These are phyloP conservation scores for Colletotrichum sp. DNA, from an alignment of 2,329 filamentous ascomycete genomes.

Conservation along the genomic window DNA sequence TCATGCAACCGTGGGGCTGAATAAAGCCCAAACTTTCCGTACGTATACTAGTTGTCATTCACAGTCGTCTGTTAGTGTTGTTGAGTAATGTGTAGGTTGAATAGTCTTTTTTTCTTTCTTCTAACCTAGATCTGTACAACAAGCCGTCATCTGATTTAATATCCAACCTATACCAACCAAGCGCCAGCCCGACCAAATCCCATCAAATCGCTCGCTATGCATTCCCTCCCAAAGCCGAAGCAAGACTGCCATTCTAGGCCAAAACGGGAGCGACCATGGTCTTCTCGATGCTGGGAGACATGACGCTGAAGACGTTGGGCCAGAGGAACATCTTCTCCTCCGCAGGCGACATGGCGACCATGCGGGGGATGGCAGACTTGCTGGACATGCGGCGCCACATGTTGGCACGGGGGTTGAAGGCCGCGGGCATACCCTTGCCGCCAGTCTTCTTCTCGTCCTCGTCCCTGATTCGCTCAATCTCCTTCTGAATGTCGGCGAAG, in stretches of 20 bases:
- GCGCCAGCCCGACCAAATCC: neutral
- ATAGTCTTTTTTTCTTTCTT: neutral
- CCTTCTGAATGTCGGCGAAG: slow-evolving; percentile 67
- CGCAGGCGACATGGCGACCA: slow-evolving; percentile 41
- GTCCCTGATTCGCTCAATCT: slow-evolving; percentile 60
- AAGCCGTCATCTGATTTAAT: neutral
- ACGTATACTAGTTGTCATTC: neutral
- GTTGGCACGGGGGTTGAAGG: slow-evolving; percentile 72
- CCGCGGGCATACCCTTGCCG: slow-evolving; percentile 60
- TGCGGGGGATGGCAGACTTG: slow-evolving; percentile 52
- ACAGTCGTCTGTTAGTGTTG: neutral
- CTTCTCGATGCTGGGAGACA: slow-evolving; percentile 30
- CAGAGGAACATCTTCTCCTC: slow-evolving; percentile 69
- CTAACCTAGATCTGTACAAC: neutral
- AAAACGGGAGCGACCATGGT: slow-evolving; percentile 13
- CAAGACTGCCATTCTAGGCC: neutral
- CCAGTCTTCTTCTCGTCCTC: slow-evolving; percentile 66
- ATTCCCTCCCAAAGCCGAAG: neutral
- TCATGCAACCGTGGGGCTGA: neutral
- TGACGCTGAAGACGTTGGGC: slow-evolving; percentile 60
- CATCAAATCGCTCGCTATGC: slow-evolving; percentile 13
- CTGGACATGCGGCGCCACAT: slow-evolving; percentile 69
- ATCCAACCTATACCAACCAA: neutral
- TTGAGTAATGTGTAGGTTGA: neutral
- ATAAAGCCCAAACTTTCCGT: neutral